These are phyloP conservation scores for Eremothecium cymbalariae DNA, from an alignment of 1,139 yeast species.

Conservation along the genomic window DNA sequence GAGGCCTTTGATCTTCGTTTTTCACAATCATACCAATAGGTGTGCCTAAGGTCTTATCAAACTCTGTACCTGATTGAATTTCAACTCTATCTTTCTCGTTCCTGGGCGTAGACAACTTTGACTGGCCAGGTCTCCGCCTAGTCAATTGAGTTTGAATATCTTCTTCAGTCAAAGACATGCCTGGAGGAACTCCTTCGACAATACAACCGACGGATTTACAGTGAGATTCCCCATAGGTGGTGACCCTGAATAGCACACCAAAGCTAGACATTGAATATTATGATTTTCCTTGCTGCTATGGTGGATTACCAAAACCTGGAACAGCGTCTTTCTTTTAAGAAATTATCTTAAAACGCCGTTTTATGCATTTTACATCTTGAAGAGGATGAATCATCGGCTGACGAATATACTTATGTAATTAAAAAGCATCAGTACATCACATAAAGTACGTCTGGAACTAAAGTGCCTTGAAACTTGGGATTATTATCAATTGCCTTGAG, in stretches of 20 bases:
- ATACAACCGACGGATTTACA: constrained; percentile 98
- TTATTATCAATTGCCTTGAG: too few relatives aligned
- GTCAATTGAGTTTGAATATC: constrained; percentile 94
- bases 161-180: constrained; percentile 69
- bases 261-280: constrained; percentile 72
- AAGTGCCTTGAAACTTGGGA: too few relatives aligned
- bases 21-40: constrained; percentile 90
- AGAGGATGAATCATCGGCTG: too few relatives aligned
- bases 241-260: constrained; percentile 60
- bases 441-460: too few relatives aligned
- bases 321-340: too few relatives aligned
- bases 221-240: constrained; percentile 97
- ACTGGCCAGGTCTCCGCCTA: constrained; percentile 96
- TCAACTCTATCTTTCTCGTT: constrained; percentile 88
- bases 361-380: too few relatives aligned
- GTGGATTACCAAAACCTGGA: too few relatives aligned
- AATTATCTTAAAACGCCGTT: too few relatives aligned
- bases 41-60: constrained; percentile 84
- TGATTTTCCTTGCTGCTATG: constrained; percentile 3
- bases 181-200: constrained; percentile 97
- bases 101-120: constrained; percentile 86
- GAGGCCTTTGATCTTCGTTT: constrained; percentile 94
- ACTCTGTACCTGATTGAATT: constrained; percentile 92
- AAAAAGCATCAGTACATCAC: too few relatives aligned
- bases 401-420: too few relatives aligned